A percentile compares a stretch with the other conserved stretches of the same genome.
These are phyloP conservation scores for Cadophora sp. DNA, from an alignment of 2,329 filamentous ascomycete genomes.

Conservation along the genomic window DNA sequence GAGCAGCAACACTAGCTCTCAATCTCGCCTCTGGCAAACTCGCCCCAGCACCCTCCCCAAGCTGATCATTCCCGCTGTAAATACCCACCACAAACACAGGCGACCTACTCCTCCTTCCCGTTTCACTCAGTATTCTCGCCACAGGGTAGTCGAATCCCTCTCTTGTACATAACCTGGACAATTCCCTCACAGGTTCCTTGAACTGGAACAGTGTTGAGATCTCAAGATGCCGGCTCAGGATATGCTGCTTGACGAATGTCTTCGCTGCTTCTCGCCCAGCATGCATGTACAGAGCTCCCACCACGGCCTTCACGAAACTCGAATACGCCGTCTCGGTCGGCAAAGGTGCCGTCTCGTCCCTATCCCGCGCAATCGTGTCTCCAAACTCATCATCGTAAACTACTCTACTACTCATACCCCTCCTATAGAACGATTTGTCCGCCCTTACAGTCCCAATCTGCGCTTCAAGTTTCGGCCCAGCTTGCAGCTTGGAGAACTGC, in stretches of 20 bases:
- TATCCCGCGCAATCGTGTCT: slow-evolving; percentile 55
- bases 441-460: slow-evolving; percentile 60
- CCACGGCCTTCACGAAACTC: slow-evolving; percentile 81
- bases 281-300: slow-evolving; percentile 87
- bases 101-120: slow-evolving; percentile 81
- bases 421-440: slow-evolving; percentile 63
- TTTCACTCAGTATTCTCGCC: slow-evolving; percentile 88
- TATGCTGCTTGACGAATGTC: slow-evolving; percentile 82
- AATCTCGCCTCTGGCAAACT: slow-evolving; percentile 79
- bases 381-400: slow-evolving; percentile 88
- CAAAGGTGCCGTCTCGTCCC: slow-evolving; percentile 38
- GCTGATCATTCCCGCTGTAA: slow-evolving; percentile 87
- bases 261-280: slow-evolving; percentile 80
- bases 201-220: slow-evolving; percentile 84
- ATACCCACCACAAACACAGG: slow-evolving; percentile 96
- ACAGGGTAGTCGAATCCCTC: slow-evolving; percentile 90
- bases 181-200: slow-evolving; percentile 81
- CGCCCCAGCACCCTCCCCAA: slow-evolving; percentile 86
- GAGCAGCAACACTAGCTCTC: slow-evolving; percentile 80
- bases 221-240: slow-evolving; percentile 80
- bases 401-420: slow-evolving; percentile 77
- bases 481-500: slow-evolving; percentile 69
- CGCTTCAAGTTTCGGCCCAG: slow-evolving; percentile 52
- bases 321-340: slow-evolving; percentile 62
- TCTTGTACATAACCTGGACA: slow-evolving; percentile 81